These are phyloP conservation scores for Athelia psychrophila DNA, from an alignment of 1,284 basidiomycete genomes.

Conservation along the genomic window DNA sequence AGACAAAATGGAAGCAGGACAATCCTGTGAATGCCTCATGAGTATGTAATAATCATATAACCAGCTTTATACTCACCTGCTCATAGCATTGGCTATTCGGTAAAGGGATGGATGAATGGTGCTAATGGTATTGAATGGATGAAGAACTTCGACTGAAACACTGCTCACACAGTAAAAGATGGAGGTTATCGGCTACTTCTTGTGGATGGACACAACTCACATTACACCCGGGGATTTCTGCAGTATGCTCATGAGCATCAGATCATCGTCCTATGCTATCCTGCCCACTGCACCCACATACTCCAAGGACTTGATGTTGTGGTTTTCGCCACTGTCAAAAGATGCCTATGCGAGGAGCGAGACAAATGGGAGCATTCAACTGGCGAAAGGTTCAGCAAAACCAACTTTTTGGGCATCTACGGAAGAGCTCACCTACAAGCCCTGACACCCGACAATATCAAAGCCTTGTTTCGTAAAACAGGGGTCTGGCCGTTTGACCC, in stretches of 20 bases:
- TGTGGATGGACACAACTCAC: slow-evolving; percentile 28
- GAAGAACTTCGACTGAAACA: slow-evolving; percentile 21
- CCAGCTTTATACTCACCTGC: neutral
- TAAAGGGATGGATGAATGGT: slow-evolving; percentile 9
- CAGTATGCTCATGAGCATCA: slow-evolving; percentile 17
- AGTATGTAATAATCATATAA: neutral
- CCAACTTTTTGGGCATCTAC: too few species aligned
- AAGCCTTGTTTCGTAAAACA: too few species aligned
- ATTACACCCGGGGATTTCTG: slow-evolving; percentile 23
- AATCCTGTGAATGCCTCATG: slow-evolving; percentile 1
- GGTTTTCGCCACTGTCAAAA: slow-evolving; percentile 5
- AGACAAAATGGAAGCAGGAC: neutral
- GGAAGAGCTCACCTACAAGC: too few species aligned
- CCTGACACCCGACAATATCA: too few species aligned
- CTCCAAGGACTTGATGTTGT: slow-evolving; percentile 12
- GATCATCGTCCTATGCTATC: slow-evolving; percentile 21
- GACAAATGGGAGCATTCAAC: too few species aligned
- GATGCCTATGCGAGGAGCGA: slow-evolving; percentile 1
- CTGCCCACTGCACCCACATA: slow-evolving; percentile 9
- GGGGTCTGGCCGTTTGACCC: too few species aligned
- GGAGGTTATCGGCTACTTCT: slow-evolving; percentile 15
- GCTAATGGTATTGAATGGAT: slow-evolving; percentile 24
- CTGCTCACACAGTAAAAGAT: slow-evolving; percentile 15
- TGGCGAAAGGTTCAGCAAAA: too few species aligned
- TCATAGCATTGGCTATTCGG: neutral